Conservation (phyloP, 1,284 basidiomycete genomes). For the Trametes polyzona region DNA sequence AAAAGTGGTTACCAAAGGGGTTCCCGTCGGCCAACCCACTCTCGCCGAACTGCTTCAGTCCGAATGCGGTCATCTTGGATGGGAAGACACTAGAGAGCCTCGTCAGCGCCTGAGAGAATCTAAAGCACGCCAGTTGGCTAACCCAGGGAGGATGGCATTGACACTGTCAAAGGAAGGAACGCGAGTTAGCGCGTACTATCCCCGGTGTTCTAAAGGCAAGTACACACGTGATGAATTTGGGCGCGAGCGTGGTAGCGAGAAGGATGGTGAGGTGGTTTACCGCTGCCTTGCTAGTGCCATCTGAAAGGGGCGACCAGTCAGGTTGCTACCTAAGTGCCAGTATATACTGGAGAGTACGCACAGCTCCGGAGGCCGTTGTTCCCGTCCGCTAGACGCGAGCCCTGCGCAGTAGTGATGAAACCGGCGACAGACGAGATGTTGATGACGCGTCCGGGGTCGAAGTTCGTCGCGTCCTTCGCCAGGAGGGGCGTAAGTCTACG, state of each 20-base stretch:
- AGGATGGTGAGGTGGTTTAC: conserved; percentile 83
- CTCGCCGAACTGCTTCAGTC: conserved; percentile 61
- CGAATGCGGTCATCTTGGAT: conserved; percentile 86
- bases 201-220: no score
- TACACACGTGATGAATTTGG: conserved; percentile 64
- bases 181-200: background rate
- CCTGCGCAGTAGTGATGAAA: conserved; percentile 54
- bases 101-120: background rate
- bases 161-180: conserved; percentile 50
- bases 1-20: conserved; percentile 57
- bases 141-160: conserved; percentile 87
- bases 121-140: conserved; percentile 10
- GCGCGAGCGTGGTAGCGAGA: conserved; percentile 72
- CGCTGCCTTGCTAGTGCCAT: conserved; percentile 81
- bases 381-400: conserved; percentile 51
- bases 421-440: conserved; percentile 83
- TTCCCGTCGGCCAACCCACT: conserved; percentile 55
- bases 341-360: conserved; percentile 45
- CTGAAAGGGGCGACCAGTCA: conserved; percentile 39
- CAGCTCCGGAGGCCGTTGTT: conserved; percentile 84
- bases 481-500: conserved; percentile 65
- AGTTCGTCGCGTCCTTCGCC: conserved; percentile 64
- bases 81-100: conserved; percentile 66
- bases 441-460: conserved; percentile 76
- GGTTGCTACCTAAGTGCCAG: background rate